Evolutionary conservation across 768 basidiomycete genomes (phyloP), one percentile per base, ranked within the genome.

Genomic region (Lyophyllum semitale): DNA sequence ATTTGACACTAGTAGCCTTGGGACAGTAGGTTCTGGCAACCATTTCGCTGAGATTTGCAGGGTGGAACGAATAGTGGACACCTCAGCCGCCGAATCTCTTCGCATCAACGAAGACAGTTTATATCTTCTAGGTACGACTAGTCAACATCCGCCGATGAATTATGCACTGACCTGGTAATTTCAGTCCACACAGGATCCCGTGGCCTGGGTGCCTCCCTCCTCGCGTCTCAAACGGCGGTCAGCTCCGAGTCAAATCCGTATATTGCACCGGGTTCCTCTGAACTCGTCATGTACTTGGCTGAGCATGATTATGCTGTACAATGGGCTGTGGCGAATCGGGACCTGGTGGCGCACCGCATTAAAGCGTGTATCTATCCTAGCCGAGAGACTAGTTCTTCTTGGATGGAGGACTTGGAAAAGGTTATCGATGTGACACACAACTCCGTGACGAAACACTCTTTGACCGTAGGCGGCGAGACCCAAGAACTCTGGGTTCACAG

Each of bases 241-340:
- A 59, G n/a, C n/a, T n/a, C n/a, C n/a, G n/a, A 68, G 37, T 68
- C 74, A n/a, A 73, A 74, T 56, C 71, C 74, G 1, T 73, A 73
- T 49, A 63, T 75, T 26, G 48, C 63, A 7, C 63, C 66, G 13
- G 65, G 65, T 20, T 70, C 72, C 20, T 53, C 66, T 8, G 63
- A 67, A 42, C 54, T 73, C 40, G 27, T 53, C 7, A 56, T 61
- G 44, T 75, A 77, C 59, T 53, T 77, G 26, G 60, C 49, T 2
- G 61, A 71, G 37, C 72, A 75, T 50, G 71, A 76, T 42, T 69
- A 71, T 58, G 72, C 73, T 22, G 68, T 74, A 4, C 61, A 59
- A 47, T 77, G 73, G 75, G 73, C 73, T 12, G 54, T 67, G 33
- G 71, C 72, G 6, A 76, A 77, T 59, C 68, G 73, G 11, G 73